Base-by-base conservation (phyloP, 805 yeast genomes). In the Diddensiella transvaalensis region DNA sequence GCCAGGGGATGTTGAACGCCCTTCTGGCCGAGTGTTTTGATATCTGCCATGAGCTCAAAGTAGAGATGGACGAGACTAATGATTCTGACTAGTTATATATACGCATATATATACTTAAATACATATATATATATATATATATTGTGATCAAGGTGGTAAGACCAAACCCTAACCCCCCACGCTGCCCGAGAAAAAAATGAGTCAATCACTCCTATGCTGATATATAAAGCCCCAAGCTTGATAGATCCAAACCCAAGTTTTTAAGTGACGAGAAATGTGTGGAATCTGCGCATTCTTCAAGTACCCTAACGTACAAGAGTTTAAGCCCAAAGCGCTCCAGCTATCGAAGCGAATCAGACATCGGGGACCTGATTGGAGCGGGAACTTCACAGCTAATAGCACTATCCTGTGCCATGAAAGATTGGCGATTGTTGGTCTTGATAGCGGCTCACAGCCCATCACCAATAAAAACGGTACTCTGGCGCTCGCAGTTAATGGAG, bases 351-450 rank as follows among this genome's bases (percentile, higher is more conserved):
- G 90, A 72, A 85, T 91, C 68, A 83, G 99, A 74, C 99, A 93
- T 72, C 84, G 99, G 72, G 99, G 99, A 64, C 99, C 99, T 59
- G 99, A 93, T 72, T 93, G 99, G 99, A 50, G 52, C 33, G 99
- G 99, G 64, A 89, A 88, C 81, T 67, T 77, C 56, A 72, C 78
- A 57, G 81, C 82, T 65, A 87, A 87, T 82, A 68, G 74, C 56
- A 87, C 97, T 42, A 83, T 93, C 58, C 71, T 93, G 58, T 83
- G 86, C 60, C 99, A 93, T 68, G 99, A 93, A 76, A 87, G 99
- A 76, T 77, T 93, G 67, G 95, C 98, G 57, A 90, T 93, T 66
- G 99, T 93, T 53, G 99, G 99, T 60, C 77, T 93, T 60, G 97
- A 89, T 68, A 76, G 96, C 40, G 99, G 99, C 65, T 96, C 99